Conservation (phyloP, 208 protist genomes). For the Wallacemonas sp. region DNA sequence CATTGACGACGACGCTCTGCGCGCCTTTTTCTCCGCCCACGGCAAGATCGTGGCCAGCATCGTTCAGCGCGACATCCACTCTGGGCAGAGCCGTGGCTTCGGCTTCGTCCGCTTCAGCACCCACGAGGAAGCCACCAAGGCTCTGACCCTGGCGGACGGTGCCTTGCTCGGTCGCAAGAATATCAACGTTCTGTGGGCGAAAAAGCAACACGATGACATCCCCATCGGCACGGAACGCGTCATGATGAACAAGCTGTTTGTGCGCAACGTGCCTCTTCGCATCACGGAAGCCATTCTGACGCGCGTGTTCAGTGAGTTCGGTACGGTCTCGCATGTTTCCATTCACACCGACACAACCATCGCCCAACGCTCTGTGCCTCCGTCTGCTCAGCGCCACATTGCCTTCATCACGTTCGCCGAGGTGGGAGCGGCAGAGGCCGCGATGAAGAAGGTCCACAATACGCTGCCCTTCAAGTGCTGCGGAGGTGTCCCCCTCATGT, state of each 20-base stretch:
- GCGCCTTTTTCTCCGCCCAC: slow-evolving; percentile 23
- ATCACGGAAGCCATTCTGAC: slow-evolving; percentile 16
- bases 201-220: slow-evolving; percentile 31
- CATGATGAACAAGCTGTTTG: slow-evolving; percentile 45
- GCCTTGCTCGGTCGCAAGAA: slow-evolving; percentile 13
- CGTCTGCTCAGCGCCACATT: slow-evolving; percentile 24
- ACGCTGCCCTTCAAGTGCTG: slow-evolving; percentile 34
- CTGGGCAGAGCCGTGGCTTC: slow-evolving; percentile 32
- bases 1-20: slow-evolving; percentile 32
- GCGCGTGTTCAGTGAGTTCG: slow-evolving; percentile 12
- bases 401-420: slow-evolving; percentile 48
- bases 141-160: slow-evolving; percentile 12
- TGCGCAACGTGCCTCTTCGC: slow-evolving; percentile 47
- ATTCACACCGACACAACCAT: slow-evolving; percentile 30
- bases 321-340: slow-evolving; percentile 21
- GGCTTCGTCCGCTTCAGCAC: slow-evolving; percentile 40
- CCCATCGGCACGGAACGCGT: slow-evolving; percentile 22
- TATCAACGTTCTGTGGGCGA: slow-evolving; percentile 33
- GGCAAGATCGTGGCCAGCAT: slow-evolving; percentile 35
- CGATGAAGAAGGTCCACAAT: slow-evolving; percentile 36
- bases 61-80: slow-evolving; percentile 57
- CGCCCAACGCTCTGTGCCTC: not conserved
- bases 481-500: slow-evolving; percentile 43
- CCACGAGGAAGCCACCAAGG: slow-evolving; percentile 19
- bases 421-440: slow-evolving; percentile 26